These are phyloP conservation scores for Pseudocercospora fijiensis DNA, from an alignment of 2,329 filamentous ascomycete species.

Conservation along the genomic window DNA sequence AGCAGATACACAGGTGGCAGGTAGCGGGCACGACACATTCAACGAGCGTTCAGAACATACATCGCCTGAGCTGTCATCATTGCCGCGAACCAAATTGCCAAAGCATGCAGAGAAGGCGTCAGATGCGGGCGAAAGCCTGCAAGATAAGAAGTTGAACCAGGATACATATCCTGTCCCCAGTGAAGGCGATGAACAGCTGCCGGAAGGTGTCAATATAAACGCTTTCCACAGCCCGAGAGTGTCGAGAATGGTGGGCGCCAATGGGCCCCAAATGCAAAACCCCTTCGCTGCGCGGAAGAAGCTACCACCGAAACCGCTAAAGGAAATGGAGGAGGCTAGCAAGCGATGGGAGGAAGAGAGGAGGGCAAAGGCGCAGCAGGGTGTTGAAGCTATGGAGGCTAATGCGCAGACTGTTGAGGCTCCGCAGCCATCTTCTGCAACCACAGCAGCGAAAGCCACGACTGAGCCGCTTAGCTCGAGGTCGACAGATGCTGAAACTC, in stretches of 20 bases:
- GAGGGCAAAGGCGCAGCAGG: conserved; percentile 9
- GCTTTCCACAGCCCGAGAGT: conserved; percentile 62
- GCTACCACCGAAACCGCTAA: conserved; percentile 34
- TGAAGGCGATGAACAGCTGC: conserved; percentile 44
- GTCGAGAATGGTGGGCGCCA: conserved; percentile 48
- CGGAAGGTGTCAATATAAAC: conserved; percentile 60
- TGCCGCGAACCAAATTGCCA: conserved; percentile 56
- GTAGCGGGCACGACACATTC: conserved; percentile 55
- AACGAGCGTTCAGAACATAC: conserved; percentile 52
- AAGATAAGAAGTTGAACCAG: conserved; percentile 51
- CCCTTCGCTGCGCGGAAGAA: conserved; percentile 35
- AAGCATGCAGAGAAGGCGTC: conserved; percentile 51
- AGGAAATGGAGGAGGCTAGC: conserved; percentile 37
- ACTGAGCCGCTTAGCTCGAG: not conserved
- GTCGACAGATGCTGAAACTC: conserved; percentile 38
- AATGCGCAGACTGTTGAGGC: not conserved
- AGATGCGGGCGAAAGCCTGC: conserved; percentile 43
- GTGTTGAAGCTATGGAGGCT: not conserved
- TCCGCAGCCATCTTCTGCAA: not conserved
- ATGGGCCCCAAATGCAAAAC: conserved; percentile 39
- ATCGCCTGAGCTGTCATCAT: conserved; percentile 51
- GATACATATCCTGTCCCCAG: conserved; percentile 50
- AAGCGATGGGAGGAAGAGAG: conserved; percentile 28
- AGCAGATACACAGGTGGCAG: conserved; percentile 45
- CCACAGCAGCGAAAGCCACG: not conserved